Evolutionary conservation across 805 yeast species (phyloP).

Genomic region (Middelhovenomyces tepae): DNA sequence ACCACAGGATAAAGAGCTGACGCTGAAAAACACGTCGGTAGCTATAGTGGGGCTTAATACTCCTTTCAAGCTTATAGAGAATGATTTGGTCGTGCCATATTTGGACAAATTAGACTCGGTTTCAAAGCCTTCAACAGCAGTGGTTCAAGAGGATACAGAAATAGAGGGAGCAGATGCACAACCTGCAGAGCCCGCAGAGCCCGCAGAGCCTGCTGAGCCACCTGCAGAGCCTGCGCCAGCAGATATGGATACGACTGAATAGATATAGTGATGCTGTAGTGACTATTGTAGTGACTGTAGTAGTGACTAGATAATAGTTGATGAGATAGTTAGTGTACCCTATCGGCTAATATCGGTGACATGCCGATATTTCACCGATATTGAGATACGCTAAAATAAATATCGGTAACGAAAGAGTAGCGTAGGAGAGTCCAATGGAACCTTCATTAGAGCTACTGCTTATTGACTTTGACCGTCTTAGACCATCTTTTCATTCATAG

Average conservation of each 20-base stretch:
- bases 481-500: no score
- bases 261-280: no score
- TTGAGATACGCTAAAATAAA: no score
- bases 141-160: constrained; percentile 19
- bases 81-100: constrained; percentile 80
- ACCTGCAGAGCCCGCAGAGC: constrained; percentile 15
- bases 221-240: constrained; percentile 11
- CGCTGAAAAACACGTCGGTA: constrained; percentile 73
- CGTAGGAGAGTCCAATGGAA: no score
- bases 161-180: constrained; percentile 9
- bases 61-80: constrained; percentile 72
- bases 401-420: no score
- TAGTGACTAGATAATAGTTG: no score
- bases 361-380: no score
- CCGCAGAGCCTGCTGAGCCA: constrained; percentile 15
- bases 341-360: no score
- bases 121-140: constrained; percentile 41
- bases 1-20: constrained; percentile 89
- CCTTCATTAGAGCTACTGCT: no score
- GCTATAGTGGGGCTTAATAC: constrained; percentile 84
- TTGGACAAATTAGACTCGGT: constrained; percentile 63
- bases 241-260: constrained; percentile 29
- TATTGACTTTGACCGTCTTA: no score
- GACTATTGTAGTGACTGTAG: no score
- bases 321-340: no score